Percentiles rank a stretch among this genome's conserved stretches.
Evolutionary conservation across 2,329 filamentous ascomycete genomes (phyloP).

Genomic region (Lasiodiplodia hormozganensis): DNA sequence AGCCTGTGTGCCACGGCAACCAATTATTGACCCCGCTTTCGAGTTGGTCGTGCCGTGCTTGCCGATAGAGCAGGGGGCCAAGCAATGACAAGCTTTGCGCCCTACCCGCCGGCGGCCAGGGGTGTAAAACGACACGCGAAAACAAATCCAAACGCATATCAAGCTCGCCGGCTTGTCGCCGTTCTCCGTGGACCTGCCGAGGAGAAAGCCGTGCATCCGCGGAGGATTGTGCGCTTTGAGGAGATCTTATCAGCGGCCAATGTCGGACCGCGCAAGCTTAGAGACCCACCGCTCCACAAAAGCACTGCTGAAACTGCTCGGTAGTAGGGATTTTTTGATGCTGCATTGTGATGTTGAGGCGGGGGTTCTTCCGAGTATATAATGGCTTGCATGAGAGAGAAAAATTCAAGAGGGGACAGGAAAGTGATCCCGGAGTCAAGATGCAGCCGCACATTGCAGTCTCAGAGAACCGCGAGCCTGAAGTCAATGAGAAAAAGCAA

Average conservation of each 20-base stretch:
- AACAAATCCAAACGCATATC: neutral
- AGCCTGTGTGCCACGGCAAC: neutral
- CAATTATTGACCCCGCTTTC: slow-evolving; percentile 1
- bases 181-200: slow-evolving; percentile 11
- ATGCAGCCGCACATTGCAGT: neutral
- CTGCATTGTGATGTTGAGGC: neutral
- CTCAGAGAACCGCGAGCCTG: neutral
- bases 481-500: neutral
- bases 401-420: neutral
- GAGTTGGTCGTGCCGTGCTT: neutral
- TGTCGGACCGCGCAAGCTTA: slow-evolving; percentile 17
- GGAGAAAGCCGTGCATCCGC: neutral
- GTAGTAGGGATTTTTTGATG: neutral
- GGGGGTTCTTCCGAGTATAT: neutral
- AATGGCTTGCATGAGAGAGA: too few relatives aligned
- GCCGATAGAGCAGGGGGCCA: slow-evolving; percentile 4
- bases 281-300: slow-evolving; percentile 15
- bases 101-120: slow-evolving; percentile 10
- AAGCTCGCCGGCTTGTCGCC: neutral
- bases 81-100: slow-evolving; percentile 24
- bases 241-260: slow-evolving; percentile 7
- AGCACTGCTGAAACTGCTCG: slow-evolving; percentile 1
- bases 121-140: neutral
- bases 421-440: neutral
- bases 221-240: neutral